These are phyloP conservation scores for Polyplosphaeria fusca DNA, from an alignment of 495 filamentous ascomycete species.

Conservation along the genomic window DNA sequence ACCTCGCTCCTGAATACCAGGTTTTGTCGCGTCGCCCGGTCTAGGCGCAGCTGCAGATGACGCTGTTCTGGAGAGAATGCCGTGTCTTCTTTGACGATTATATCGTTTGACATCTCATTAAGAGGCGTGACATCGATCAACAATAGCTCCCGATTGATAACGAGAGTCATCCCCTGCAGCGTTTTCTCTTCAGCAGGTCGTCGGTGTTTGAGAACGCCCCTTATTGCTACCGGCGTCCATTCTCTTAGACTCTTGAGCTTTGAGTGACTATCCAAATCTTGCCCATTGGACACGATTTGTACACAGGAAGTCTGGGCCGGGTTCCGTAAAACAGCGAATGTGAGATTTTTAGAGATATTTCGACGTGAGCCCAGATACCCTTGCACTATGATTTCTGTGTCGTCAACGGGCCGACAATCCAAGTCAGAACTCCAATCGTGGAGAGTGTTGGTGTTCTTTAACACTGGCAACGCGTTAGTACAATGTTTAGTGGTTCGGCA, in stretches of 20 bases:
- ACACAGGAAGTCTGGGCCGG: conserved; percentile 48
- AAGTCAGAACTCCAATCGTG: no score
- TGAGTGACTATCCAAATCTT: conserved; percentile 41
- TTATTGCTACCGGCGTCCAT: conserved; percentile 53
- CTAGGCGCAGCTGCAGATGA: conserved; percentile 80
- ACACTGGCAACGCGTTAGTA: no score
- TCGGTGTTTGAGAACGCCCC: conserved; percentile 47
- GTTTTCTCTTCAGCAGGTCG: conserved; percentile 28
- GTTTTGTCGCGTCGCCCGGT: conserved; percentile 59
- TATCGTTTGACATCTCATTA: conserved; percentile 72
- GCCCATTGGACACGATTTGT: conserved; percentile 52
- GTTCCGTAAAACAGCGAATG: conserved; percentile 63
- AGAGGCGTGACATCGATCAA: conserved; percentile 62
- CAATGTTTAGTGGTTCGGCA: no score
- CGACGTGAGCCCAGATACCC: conserved; percentile 67
- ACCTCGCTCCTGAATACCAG: conserved; percentile 57
- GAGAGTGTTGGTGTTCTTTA: no score
- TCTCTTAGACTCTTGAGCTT: conserved; percentile 48
- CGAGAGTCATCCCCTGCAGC: conserved; percentile 26
- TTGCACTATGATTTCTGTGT: no score
- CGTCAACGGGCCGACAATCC: no score
- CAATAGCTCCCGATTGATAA: conserved; percentile 56
- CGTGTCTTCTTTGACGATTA: conserved; percentile 68
- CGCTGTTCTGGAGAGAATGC: conserved; percentile 70
- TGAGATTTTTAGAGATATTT: conserved; percentile 62